These are phyloP conservation scores for Tremella yokohamensis DNA, from an alignment of 768 basidiomycete species.

Conservation along the genomic window DNA sequence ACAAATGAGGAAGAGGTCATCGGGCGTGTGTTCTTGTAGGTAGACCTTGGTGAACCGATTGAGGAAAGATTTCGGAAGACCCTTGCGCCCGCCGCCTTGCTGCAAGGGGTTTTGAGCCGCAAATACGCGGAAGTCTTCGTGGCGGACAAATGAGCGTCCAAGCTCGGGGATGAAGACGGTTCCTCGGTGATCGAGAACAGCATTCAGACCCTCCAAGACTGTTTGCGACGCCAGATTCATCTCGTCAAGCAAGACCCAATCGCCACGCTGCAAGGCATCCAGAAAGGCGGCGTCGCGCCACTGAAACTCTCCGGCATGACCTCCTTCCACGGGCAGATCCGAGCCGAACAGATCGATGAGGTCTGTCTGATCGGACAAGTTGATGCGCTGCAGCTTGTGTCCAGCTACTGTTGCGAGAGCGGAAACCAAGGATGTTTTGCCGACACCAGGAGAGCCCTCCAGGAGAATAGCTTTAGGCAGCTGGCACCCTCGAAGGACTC, in stretches of 20 bases:
- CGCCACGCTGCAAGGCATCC: slow-evolving; percentile 84
- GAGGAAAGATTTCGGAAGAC: slow-evolving; percentile 92
- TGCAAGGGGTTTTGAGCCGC: slow-evolving; percentile 95
- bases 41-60: slow-evolving; percentile 99
- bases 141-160: slow-evolving; percentile 77
- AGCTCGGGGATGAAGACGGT: slow-evolving; percentile 93
- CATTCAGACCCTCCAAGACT: slow-evolving; percentile 93
- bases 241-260: slow-evolving; percentile 97
- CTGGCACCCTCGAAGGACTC: slow-evolving; percentile 84
- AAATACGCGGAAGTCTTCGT: slow-evolving; percentile 93
- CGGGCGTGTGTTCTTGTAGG: slow-evolving; percentile 72
- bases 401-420: slow-evolving; percentile 80
- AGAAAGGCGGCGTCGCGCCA: slow-evolving; percentile 98
- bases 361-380: slow-evolving; percentile 96
- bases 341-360: slow-evolving; percentile 93
- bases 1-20: slow-evolving; percentile 76
- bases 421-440: slow-evolving; percentile 88
- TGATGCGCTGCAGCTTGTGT: slow-evolving; percentile 81
- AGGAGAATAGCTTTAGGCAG: slow-evolving; percentile 84
- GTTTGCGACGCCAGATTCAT: slow-evolving; percentile 99
- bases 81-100: slow-evolving; percentile 96
- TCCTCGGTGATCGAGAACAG: slow-evolving; percentile 91
- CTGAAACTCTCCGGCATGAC: slow-evolving; percentile 82
- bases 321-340: slow-evolving; percentile 90
- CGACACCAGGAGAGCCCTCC: slow-evolving; percentile 96